Evolutionary conservation across 169 alveolate species (phyloP).

Genomic region (Toxoplasma gondii): DNA sequence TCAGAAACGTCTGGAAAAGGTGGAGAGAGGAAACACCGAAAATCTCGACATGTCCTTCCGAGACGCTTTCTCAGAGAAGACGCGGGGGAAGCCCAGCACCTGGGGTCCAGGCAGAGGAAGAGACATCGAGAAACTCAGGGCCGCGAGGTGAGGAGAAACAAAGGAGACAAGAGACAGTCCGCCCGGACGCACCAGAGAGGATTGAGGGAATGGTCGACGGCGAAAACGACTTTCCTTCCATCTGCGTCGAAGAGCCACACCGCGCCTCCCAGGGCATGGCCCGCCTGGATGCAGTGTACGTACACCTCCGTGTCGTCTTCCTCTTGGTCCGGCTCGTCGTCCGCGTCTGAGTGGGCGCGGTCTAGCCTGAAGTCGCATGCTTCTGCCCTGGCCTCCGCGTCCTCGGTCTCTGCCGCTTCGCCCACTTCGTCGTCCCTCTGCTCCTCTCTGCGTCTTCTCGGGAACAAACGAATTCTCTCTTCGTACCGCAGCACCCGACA

Average conservation of each 20-base stretch:
- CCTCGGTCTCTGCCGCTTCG: neutral
- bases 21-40: too few relatives aligned
- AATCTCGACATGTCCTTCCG: too few relatives aligned
- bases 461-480: neutral
- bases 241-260: slow-evolving; percentile 31
- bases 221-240: neutral
- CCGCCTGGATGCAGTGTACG: slow-evolving; percentile 6
- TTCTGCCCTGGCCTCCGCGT: neutral
- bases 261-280: slow-evolving; percentile 16
- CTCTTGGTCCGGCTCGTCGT: neutral
- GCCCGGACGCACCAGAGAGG: slow-evolving; percentile 15
- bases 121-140: neutral
- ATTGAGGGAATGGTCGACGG: neutral
- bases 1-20: too few relatives aligned
- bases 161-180: neutral
- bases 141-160: neutral
- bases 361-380: neutral
- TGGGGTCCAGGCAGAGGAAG: too few relatives aligned
- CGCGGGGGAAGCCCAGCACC: too few relatives aligned
- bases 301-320: neutral
- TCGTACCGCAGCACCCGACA: slow-evolving; percentile 15
- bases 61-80: too few relatives aligned
- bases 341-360: neutral
- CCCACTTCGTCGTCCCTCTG: too few relatives aligned
- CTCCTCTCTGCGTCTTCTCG: neutral